phyloP scores from a whole-genome alignment of 169 alveolate species.

The Plasmodium fragile region DNA sequence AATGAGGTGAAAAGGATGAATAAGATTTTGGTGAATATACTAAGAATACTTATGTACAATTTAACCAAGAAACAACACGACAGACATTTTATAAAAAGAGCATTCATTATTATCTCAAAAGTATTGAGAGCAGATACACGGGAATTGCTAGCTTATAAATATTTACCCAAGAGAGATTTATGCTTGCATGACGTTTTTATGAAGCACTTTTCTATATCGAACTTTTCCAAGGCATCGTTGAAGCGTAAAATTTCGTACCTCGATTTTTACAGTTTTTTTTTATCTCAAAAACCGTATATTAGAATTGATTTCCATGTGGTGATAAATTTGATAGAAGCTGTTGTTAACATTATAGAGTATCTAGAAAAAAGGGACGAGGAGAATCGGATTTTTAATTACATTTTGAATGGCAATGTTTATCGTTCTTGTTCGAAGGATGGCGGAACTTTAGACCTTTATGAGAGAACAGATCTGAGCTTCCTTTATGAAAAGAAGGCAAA shows the following conservation, averaged over 20 bases:
- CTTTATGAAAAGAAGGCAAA: not conserved
- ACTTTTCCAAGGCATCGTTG: constrained; percentile 26
- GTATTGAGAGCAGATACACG: constrained; percentile 33
- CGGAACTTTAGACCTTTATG: not conserved
- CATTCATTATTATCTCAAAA: constrained; percentile 49
- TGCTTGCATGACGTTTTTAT: constrained; percentile 20
- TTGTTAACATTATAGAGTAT: constrained; percentile 28
- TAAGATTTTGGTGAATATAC: constrained; percentile 29
- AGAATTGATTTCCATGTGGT: constrained; percentile 7
- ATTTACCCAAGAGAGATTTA: not conserved
- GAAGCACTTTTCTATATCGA: constrained; percentile 37
- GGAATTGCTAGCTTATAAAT: constrained; percentile 35
- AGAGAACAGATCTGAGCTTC: not conserved
- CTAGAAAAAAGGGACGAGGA: constrained; percentile 35
- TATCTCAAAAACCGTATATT: constrained; percentile 32
- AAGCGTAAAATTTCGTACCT: constrained; percentile 39
- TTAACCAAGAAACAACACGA: constrained; percentile 30
- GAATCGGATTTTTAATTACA: not conserved
- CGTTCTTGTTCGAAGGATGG: not conserved
- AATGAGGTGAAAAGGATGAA: constrained; percentile 46
- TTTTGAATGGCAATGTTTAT: constrained; percentile 8
- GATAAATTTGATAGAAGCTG: constrained; percentile 8
- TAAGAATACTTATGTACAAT: constrained; percentile 33
- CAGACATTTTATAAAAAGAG: constrained; percentile 50
- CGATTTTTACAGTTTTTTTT: constrained; percentile 53